These are phyloP conservation scores for Suillus subalutaceus DNA, from an alignment of 768 basidiomycete genomes.

Conservation along the genomic window DNA sequence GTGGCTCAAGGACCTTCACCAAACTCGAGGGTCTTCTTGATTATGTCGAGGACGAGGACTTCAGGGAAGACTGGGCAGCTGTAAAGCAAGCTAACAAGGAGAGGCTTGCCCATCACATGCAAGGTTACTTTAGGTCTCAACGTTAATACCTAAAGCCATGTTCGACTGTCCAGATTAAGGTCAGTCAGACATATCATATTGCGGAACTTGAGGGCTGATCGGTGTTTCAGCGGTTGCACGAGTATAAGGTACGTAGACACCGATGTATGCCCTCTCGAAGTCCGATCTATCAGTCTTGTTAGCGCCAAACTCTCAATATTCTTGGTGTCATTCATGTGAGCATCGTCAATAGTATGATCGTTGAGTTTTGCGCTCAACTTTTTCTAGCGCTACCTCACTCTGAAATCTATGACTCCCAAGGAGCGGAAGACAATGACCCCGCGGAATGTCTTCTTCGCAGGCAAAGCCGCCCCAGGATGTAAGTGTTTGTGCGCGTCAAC, in stretches of 20 bases:
- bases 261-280: not conserved
- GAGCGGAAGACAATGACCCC: constrained; percentile 83
- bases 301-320: constrained; percentile 95
- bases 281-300: constrained; percentile 11
- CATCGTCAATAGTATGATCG: constrained; percentile 6
- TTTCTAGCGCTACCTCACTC: constrained; percentile 69
- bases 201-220: not conserved
- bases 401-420: constrained; percentile 78
- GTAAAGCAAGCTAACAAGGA: constrained; percentile 93
- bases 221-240: constrained; percentile 74
- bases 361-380: constrained; percentile 7
- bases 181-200: constrained; percentile 24
- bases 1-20: constrained; percentile 85
- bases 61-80: constrained; percentile 79
- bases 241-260: constrained; percentile 69
- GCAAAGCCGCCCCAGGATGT: constrained; percentile 96
- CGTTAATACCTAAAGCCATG: constrained; percentile 77
- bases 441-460: constrained; percentile 96
- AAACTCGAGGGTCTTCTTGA: constrained; percentile 79
- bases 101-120: constrained; percentile 76
- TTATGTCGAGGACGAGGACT: constrained; percentile 68
- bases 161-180: constrained; percentile 94
- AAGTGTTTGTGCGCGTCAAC: constrained; percentile 29
- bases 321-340: constrained; percentile 84
- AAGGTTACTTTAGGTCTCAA: constrained; percentile 69